phyloP scores from a whole-genome alignment of 2,329 filamentous ascomycete species.

The Hypocreales sp. region DNA sequence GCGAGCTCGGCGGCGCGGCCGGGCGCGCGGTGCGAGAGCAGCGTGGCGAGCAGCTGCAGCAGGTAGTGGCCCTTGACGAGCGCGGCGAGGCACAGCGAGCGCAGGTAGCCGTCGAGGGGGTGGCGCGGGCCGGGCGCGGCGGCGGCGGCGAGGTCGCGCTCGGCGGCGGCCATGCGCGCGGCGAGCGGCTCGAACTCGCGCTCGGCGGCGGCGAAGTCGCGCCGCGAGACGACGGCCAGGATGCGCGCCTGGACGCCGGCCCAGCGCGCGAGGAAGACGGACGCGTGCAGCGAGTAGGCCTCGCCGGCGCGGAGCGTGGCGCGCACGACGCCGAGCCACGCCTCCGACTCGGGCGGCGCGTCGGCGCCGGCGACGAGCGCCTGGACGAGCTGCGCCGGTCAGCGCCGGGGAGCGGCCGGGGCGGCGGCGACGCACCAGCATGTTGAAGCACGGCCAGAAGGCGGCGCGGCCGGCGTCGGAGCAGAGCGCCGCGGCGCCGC shows the following conservation, averaged over 20 bases:
- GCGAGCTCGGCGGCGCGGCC: slow-evolving; percentile 10
- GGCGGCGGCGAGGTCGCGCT: slow-evolving; percentile 11
- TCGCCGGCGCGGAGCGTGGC: slow-evolving; percentile 11
- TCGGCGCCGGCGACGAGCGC: slow-evolving; percentile 14
- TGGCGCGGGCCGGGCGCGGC: too few relatives aligned
- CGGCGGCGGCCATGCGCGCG: slow-evolving; percentile 10
- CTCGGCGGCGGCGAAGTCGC: slow-evolving; percentile 13
- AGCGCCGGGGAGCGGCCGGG: slow-evolving; percentile 1
- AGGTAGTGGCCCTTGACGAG: slow-evolving; percentile 19
- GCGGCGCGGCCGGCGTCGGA: slow-evolving; percentile 11
- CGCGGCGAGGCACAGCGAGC: slow-evolving; percentile 15
- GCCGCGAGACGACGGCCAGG: slow-evolving; percentile 9
- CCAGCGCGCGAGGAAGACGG: slow-evolving; percentile 12
- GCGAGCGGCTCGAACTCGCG: slow-evolving; percentile 12
- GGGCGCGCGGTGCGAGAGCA: slow-evolving; percentile 16
- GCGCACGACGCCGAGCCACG: slow-evolving; percentile 18
- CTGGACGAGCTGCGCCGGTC: slow-evolving; percentile 19
- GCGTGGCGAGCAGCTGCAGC: slow-evolving; percentile 16
- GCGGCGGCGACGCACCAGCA: slow-evolving; percentile 17
- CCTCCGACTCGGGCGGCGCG: slow-evolving; percentile 19
- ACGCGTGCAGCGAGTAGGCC: slow-evolving; percentile 11
- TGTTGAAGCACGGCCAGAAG: slow-evolving; percentile 23
- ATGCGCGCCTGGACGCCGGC: slow-evolving; percentile 13
- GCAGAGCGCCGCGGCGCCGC: slow-evolving; percentile 13
- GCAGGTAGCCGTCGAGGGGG: too few relatives aligned